Base-by-base conservation (phyloP, 1,284 basidiomycete genomes). In the Xerocomus minutiporus region DNA sequence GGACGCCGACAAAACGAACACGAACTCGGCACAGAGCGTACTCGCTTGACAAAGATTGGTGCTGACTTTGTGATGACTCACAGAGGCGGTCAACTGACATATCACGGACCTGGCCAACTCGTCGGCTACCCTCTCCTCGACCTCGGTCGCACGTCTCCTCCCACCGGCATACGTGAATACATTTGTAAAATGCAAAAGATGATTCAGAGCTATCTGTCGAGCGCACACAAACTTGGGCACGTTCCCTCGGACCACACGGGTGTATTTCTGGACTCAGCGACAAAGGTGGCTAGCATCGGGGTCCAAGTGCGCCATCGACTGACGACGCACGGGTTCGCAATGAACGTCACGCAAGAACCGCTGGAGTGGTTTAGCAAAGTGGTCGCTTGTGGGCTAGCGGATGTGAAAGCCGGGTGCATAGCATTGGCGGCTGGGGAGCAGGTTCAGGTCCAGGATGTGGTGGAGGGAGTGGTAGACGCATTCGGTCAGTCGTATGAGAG, bases 101-200 rank as follows among this genome's bases (percentile, higher is more conserved):
- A 93, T 70, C 97, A 99, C 69, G 97, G 97, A 0, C 96, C 96
- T 0, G 97, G 97, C 2, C 97, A 99, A 71, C 77, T 99, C 57
- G 91, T 97, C 12, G 97, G 93, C 32, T 99, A 99, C 66, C 93
- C 94, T 1, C 80, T 98, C 48, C 76, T 98, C 42, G 94, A 99
- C 71, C 78, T 98, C 15, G 74, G 75, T 35, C 79, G 80, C 39
- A 74, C 75, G 52, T 68, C 73, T 25, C 79, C 81, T 2, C 69
- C 75, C 34, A 78, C 83, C 66, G 77, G 84, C 51, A 80, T 84
- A 55, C 82, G 81, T 42, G 85, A 85, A 57, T 93, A 92, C 64
- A 83, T 93, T 40, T 92, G 66, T 84, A 91, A 63, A 79, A 79
- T 67, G 64, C 65, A 67, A 46, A 53, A 51, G 51, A 73, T 77